phyloP scores from a whole-genome alignment of 306 rosid species.

The Astragalus glycyphyllos region DNA sequence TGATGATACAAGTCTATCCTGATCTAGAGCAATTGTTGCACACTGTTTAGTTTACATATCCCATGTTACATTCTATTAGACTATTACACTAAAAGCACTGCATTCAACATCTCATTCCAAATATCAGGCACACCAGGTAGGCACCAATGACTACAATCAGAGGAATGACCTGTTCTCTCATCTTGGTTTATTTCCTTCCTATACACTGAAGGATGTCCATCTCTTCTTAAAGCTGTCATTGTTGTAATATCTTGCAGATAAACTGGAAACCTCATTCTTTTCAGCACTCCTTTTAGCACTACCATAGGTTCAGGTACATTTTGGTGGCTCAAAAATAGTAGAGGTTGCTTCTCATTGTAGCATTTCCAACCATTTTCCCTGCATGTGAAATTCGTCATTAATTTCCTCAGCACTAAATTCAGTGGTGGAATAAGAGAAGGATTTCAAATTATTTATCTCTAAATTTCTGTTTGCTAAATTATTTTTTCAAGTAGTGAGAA shows the following conservation, averaged over 20 bases:
- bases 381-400: conserved; percentile 6
- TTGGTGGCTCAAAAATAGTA: conserved; percentile 66
- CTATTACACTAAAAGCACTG: conserved; percentile 56
- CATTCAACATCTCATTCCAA: conserved; percentile 91
- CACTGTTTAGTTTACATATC: conserved; percentile 25
- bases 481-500: no score
- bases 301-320: conserved; percentile 72
- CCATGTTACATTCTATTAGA: no score
- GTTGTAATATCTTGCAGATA: conserved; percentile 86
- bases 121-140: conserved; percentile 97
- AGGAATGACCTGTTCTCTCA: conserved; percentile 60
- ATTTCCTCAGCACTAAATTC: no score
- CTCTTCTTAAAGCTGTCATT: conserved; percentile 80
- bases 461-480: no score
- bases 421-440: no score
- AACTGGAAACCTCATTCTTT: conserved; percentile 86
- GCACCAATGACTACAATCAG: conserved; percentile 99
- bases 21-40: conserved; percentile 27
- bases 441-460: no score
- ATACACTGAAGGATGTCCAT: conserved; percentile 93
- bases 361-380: conserved; percentile 96
- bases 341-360: conserved; percentile 83
- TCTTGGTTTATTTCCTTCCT: conserved; percentile 59
- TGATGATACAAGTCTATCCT: conserved; percentile 37
- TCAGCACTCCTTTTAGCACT: conserved; percentile 75